Conservation (phyloP, 2,329 filamentous ascomycete genomes). For the Graphiopsis chlorocephala region DNA sequence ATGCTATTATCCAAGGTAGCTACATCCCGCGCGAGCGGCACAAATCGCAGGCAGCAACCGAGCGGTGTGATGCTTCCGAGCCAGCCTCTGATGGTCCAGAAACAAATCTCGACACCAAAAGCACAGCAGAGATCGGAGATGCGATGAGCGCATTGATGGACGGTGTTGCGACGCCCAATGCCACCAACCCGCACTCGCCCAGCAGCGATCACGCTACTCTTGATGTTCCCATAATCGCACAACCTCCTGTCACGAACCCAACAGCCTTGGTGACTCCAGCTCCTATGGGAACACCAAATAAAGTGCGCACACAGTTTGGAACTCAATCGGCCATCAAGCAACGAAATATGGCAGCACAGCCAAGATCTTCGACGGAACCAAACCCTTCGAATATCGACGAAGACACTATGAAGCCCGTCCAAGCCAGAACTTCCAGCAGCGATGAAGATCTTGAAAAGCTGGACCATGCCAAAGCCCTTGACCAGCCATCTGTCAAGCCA, state of each 20-base stretch:
- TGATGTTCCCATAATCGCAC: neutral
- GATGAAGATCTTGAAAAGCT: neutral
- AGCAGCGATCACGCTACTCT: neutral
- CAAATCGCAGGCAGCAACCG: neutral
- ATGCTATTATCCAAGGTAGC: neutral
- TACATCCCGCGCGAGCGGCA: neutral
- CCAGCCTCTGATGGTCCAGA: neutral
- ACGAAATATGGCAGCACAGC: neutral
- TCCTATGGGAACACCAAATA: neutral
- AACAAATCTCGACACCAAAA: neutral
- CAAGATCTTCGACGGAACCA: neutral
- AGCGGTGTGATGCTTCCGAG: neutral
- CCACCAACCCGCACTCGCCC: neutral
- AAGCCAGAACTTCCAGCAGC: neutral
- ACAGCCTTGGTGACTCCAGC: neutral
- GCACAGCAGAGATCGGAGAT: neutral
- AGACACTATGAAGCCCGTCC: neutral
- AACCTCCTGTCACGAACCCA: neutral
- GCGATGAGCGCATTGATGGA: neutral
- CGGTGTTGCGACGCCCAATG: neutral
- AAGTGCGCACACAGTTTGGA: neutral
- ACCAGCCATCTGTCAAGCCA: neutral
- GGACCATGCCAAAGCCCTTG: neutral
- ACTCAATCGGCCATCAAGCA: neutral
- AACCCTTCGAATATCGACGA: neutral